Base-by-base conservation (phyloP, 371 early-diverging fungal species). In the Lichtheimia ramosa region DNA sequence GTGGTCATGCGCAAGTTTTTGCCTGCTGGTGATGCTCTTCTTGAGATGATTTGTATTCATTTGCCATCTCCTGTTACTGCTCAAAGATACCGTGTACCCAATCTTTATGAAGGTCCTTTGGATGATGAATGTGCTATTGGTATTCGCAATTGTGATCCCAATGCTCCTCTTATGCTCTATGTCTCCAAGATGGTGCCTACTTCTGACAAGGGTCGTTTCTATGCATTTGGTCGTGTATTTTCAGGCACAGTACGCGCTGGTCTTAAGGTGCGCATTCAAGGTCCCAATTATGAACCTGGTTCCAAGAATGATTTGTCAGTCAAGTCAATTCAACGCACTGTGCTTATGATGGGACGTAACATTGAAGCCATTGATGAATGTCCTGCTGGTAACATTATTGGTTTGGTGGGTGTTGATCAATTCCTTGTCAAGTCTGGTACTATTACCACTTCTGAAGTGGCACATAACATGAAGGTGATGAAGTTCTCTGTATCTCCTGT, bases 151-250 rank as follows among this genome's bases (percentile, higher is more conserved):
- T 94, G 94, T 75, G 92, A 96, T 75, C 91, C 95, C 72, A 89
- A 92, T 41, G 98, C 86, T 64, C 98, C 99, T 34, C 92, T 99
- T 56, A 96, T 98, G 94, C 83, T 98, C 84, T 99, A 99, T 88
- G 89, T 99, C 67, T 95, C 98, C 78, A 99, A 99, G 92, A 99
- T 99, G 99, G 97, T 99, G 59, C 99, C 99, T 49, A 98, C 97
- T 59, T 93, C 94, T 69, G 97, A 95, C 76, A 94, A 96, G 86
- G 98, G 98, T 68, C 93, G 99, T 71, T 99, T 98, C 93, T 98
- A 96, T 79, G 99, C 99, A 58, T 98, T 99, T 79, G 99, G 99
- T 74, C 95, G 99, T 89, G 99, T 99, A 74, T 98, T 99, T 89
- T 95, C 99, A 61, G 99, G 99, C 66, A 96, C 95, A 58, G 92